These are phyloP conservation scores for Paecilomyces formosus DNA, from an alignment of 2,329 filamentous ascomycete genomes.

Conservation along the genomic window DNA sequence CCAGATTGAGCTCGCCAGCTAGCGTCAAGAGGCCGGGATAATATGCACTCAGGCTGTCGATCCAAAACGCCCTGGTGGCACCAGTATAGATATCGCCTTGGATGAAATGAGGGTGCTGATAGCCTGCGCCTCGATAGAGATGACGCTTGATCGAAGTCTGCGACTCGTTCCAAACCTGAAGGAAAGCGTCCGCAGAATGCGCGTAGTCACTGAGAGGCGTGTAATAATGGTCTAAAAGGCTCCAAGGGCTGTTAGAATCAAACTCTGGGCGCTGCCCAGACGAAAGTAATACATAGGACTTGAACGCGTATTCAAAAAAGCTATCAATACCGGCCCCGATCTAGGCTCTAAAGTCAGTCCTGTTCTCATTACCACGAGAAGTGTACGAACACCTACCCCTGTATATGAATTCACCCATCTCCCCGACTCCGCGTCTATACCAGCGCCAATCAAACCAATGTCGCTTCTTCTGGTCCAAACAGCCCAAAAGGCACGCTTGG, in stretches of 20 bases:
- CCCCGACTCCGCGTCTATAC: constrained; percentile 85
- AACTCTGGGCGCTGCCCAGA: constrained; percentile 47
- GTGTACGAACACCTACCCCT: constrained; percentile 44
- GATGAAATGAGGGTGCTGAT: constrained; percentile 85
- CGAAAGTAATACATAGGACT: constrained; percentile 84
- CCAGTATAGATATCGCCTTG: constrained; percentile 85
- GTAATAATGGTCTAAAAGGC: constrained; percentile 57
- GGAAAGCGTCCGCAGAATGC: constrained; percentile 69
- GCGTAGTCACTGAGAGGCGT: constrained; percentile 55
- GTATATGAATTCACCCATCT: constrained; percentile 82
- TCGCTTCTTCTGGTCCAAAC: constrained; percentile 85
- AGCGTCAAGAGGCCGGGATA: constrained; percentile 83
- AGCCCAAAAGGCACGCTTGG: constrained; percentile 91
- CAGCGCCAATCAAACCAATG: constrained; percentile 81
- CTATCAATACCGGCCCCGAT: constrained; percentile 96
- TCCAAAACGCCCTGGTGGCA: constrained; percentile 83
- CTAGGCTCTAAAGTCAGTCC: constrained; percentile 14
- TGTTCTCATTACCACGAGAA: not conserved
- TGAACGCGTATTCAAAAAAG: constrained; percentile 97
- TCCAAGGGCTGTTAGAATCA: constrained; percentile 33
- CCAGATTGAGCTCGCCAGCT: constrained; percentile 84
- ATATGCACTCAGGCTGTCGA: constrained; percentile 91
- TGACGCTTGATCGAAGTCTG: constrained; percentile 85
- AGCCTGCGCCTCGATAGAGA: constrained; percentile 67
- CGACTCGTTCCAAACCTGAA: constrained; percentile 75